Percentiles rank a stretch among this genome's conserved stretches.
These are phyloP conservation scores for Haematococcus lacustris DNA, from an alignment of 139 green algal genomes.

Conservation along the genomic window DNA sequence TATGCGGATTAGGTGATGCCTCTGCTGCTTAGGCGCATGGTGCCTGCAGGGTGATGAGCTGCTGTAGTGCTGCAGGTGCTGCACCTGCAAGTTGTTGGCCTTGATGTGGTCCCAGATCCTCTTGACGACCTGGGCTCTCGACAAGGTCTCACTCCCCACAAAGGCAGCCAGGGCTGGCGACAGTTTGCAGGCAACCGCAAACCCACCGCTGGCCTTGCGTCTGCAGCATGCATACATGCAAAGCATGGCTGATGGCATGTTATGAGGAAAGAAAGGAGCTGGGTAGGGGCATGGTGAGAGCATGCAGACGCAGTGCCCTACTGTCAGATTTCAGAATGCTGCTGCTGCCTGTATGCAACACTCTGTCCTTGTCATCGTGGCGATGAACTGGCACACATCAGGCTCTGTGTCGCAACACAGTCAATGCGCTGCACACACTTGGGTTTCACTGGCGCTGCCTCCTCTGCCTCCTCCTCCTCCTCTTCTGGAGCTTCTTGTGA, in stretches of 20 bases:
- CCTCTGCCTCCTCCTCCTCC: conserved; percentile 12
- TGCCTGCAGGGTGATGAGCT: background rate
- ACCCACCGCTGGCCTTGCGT: background rate
- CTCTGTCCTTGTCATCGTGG: background rate
- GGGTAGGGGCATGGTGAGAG: background rate
- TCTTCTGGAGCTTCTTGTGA: conserved; percentile 14
- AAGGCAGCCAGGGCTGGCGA: conserved; percentile 48
- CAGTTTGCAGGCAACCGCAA: conserved; percentile 18
- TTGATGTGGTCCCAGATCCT: conserved; percentile 80
- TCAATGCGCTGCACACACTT: background rate
- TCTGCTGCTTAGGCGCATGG: background rate
- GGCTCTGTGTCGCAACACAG: too few species aligned
- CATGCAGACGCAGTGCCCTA: background rate
- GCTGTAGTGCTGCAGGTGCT: too few species aligned
- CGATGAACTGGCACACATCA: background rate
- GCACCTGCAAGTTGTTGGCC: conserved; percentile 63
- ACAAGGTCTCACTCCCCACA: conserved; percentile 47
- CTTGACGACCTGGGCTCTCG: conserved; percentile 59
- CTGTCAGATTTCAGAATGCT: background rate
- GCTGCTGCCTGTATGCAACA: background rate
- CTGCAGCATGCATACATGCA: background rate
- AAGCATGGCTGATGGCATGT: background rate
- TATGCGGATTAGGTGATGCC: background rate
- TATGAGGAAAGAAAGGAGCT: background rate
- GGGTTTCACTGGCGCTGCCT: background rate